Base-by-base conservation (phyloP, 2,329 filamentous ascomycete species). In the Blastomyces emzantsi region DNA sequence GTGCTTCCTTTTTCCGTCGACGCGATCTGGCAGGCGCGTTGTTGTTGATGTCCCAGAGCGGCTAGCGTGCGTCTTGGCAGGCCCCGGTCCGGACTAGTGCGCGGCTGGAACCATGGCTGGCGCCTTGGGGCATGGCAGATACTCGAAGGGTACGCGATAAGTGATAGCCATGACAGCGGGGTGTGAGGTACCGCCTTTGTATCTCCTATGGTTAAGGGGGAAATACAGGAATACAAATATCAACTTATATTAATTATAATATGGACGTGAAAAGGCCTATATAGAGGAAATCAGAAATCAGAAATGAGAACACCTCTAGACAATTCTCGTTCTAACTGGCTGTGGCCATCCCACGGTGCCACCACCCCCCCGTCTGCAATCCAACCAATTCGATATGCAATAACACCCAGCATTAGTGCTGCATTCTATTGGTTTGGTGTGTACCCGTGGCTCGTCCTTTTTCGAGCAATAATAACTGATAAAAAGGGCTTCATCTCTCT, bases 1-100 rank as follows among this genome's bases (percentile, higher is more conserved):
- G 33, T 55, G 7, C 33, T 49, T 25, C 11, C 28, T 17, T 11
- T 30, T 25, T 43, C 13, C 9, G 1, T 7, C 22, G 11, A 49
- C 57, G 57, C 41, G 57, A 49, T 8, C 30, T 28, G 25, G 47
- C 13, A 25, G 19, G 51, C 61, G 61, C 51, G 61, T 62, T 62
- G 61, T 62, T 62, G 61, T 62, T 59, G 62, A 63, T 59, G 33
- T 59, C 56, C 61, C 62, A 63, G 55, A 45, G 43, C 43, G 33
- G 62, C 56, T 63, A 59, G 62, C 43, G 36, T 1, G 33, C 3
- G 45, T 8, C 47, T 52, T 55, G 36, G 60, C 60, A 17, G 57
- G 25, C 56, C 56, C 9, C 17, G 2, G 13, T 15, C 5, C 4
- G 56, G 56, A 25, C 39, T 58, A 58, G 56, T 19, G 56, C 2